phyloP scores from a whole-genome alignment of 345 rosid species.

The Lumnitzera littorea region DNA sequence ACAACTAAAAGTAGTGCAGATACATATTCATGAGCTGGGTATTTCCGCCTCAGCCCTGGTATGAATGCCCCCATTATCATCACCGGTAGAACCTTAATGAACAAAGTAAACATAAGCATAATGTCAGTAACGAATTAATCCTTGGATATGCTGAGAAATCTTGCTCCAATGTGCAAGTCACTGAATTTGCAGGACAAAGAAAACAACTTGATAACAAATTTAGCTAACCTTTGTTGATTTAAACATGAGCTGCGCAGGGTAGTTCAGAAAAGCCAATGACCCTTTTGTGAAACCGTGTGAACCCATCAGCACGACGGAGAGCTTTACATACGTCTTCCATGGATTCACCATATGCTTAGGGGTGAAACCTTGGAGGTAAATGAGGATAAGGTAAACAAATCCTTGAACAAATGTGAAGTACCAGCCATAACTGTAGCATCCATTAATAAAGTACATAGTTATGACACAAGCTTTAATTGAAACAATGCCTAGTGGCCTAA shows the following conservation, averaged over 20 bases:
- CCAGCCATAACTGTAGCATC: slow-evolving; percentile 84
- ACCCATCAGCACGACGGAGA: slow-evolving; percentile 95
- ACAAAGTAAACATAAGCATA: too few relatives aligned
- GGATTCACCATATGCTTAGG: slow-evolving; percentile 90
- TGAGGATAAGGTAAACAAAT: slow-evolving; percentile 77
- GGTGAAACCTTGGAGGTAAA: slow-evolving; percentile 90
- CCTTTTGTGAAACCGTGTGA: slow-evolving; percentile 97
- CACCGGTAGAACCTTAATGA: slow-evolving; percentile 49
- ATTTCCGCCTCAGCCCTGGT: slow-evolving; percentile 84
- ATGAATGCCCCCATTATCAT: slow-evolving; percentile 98
- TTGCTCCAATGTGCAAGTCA: too few relatives aligned
- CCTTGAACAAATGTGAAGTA: slow-evolving; percentile 98
- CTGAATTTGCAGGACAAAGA: too few relatives aligned
- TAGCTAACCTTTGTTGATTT: slow-evolving; percentile 86
- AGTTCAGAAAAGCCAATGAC: slow-evolving; percentile 94
- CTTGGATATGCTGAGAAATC: too few relatives aligned
- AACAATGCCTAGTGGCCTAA: too few relatives aligned
- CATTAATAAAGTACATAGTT: neutral
- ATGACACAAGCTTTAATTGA: too few relatives aligned
- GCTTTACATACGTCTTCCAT: slow-evolving; percentile 89
- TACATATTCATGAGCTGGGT: slow-evolving; percentile 75
- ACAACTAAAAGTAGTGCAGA: slow-evolving; percentile 76
- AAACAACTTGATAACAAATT: too few relatives aligned
- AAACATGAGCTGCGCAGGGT: slow-evolving; percentile 95
- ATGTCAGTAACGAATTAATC: too few relatives aligned